These are phyloP conservation scores for Ceratobasidium sp. DNA, from an alignment of 1,284 basidiomycete genomes.

Conservation along the genomic window DNA sequence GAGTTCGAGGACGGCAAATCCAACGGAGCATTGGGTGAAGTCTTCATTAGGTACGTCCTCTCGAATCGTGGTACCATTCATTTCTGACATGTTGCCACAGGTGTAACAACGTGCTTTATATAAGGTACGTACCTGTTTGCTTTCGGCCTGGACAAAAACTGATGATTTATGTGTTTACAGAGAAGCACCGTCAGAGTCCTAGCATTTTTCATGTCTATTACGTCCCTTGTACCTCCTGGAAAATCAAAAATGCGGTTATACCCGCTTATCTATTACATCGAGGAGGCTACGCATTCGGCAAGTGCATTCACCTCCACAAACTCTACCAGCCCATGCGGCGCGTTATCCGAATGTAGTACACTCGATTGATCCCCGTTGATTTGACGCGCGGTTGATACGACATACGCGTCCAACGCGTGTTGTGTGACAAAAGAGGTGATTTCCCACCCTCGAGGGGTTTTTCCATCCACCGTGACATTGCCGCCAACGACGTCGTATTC, in stretches of 20 bases:
- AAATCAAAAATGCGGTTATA: conserved; percentile 3
- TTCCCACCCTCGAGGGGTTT: conserved; percentile 10
- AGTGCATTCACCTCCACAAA: conserved; percentile 22
- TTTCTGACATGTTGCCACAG: conserved; percentile 47
- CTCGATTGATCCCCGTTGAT: background rate
- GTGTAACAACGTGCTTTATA: conserved; percentile 93
- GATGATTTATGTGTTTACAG: conserved; percentile 33
- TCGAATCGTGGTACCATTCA: background rate
- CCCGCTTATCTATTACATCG: background rate
- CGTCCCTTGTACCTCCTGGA: conserved; percentile 12
- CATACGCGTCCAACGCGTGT: conserved; percentile 3
- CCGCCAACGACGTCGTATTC: conserved; percentile 61
- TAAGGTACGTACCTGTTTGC: conserved; percentile 52
- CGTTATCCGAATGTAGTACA: conserved; percentile 1
- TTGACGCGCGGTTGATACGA: conserved; percentile 13
- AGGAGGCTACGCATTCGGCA: background rate
- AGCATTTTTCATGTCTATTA: conserved; percentile 9
- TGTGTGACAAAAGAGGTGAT: conserved; percentile 8
- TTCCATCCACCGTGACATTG: conserved; percentile 19
- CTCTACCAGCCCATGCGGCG: conserved; percentile 14
- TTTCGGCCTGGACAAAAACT: background rate
- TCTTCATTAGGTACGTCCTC: conserved; percentile 86
- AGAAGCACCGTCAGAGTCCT: conserved; percentile 40
- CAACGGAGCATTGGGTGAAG: conserved; percentile 95
- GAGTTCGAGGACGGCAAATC: conserved; percentile 97